Evolutionary conservation across 306 rosid genomes (phyloP).

Genomic region (Albizia julibrissin): DNA sequence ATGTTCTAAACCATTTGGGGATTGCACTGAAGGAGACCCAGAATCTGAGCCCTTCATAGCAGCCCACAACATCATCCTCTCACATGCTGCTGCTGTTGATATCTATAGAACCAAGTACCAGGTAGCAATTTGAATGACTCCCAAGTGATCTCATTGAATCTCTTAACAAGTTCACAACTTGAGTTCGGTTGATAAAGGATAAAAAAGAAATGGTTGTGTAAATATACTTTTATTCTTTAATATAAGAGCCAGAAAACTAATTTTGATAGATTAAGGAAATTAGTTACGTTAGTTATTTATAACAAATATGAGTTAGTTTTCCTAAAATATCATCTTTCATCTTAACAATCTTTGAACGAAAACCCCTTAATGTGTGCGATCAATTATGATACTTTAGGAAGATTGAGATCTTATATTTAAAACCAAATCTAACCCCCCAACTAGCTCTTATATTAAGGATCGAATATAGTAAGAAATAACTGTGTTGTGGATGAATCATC

Average conservation of each 20-base stretch:
- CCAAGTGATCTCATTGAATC: not conserved
- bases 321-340: too few species aligned
- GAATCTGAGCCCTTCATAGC: constrained; percentile 65
- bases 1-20: constrained; percentile 50
- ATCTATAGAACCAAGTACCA: constrained; percentile 61
- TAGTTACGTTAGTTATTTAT: too few species aligned
- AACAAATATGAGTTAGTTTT: too few species aligned
- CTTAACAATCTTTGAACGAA: too few species aligned
- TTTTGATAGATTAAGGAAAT: too few species aligned
- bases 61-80: constrained; percentile 61
- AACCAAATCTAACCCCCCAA: too few species aligned
- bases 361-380: too few species aligned
- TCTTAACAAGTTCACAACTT: not conserved
- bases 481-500: constrained; percentile 11
- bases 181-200: not conserved
- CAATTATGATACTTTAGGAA: too few species aligned
- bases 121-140: constrained; percentile 22
- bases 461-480: not conserved
- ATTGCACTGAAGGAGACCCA: constrained; percentile 59
- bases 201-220: not conserved
- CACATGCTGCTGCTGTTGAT: constrained; percentile 63
- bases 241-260: too few species aligned
- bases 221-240: too few species aligned
- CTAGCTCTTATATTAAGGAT: too few species aligned
- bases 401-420: too few species aligned